Evolutionary conservation across 2,329 filamentous ascomycete genomes (phyloP), one percentile per base, ranked within the genome.

Genomic region (Clonostachys sp.): DNA sequence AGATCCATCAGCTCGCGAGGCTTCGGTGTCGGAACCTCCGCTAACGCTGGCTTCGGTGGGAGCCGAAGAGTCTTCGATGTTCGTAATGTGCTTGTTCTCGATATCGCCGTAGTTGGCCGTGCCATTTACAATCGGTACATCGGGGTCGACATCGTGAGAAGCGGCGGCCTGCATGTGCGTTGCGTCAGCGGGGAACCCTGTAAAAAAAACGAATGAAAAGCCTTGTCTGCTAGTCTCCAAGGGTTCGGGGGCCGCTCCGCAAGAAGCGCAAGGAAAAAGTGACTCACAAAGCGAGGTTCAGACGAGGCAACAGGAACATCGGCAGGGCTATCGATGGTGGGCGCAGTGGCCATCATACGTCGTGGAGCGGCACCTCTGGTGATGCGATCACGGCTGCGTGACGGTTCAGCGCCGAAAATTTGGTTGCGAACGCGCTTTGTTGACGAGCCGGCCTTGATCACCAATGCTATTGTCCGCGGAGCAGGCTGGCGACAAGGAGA

Each of bases 11-110:
- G 71, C 71, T 57, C 80, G 81, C 51, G 83, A 84, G 55, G 82
- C 80, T 62, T 91, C 88, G 39, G 82, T 89, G 67, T 91, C 88
- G 48, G 88, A 91, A 57, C 83, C 84, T 55, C 84, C 86, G 63
- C 83, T 89, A 53, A 81, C 74, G 62, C 86, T 89, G 52, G 81
- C 82, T 57, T 86, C 81, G 54, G 80, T 75, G 50, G 83, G 86
- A 61, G 78, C 76, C 53, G 77, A 68, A 53, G 77, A 71, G 59
- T 83, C 74, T 58, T 86, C 82, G 51, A 81, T 72, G 51, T 71
- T 74, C 60, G 71, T 69, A 60, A 80, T 77, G 60, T 75, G 75
- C 64, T 78, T 82, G 59, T 79, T 78, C 57, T 75, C 77, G 55
- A 75, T 67, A 50, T 80, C 78, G 57, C 81, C 71, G 48, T 53